These are phyloP conservation scores for Balakata baccata DNA, from an alignment of 345 rosid species.

Conservation along the genomic window DNA sequence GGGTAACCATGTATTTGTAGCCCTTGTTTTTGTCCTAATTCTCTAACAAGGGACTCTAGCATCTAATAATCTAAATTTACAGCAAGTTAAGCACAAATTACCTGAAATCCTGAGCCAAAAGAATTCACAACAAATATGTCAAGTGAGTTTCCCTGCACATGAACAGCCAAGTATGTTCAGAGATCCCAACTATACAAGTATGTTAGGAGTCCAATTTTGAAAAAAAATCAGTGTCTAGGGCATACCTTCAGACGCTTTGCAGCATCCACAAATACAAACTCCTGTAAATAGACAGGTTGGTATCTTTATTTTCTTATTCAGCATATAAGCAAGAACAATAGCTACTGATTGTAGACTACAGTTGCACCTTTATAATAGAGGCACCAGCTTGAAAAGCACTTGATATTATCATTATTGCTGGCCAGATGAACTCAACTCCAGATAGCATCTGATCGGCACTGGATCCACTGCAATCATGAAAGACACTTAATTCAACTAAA, in stretches of 20 bases:
- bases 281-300: slow-evolving; percentile 48
- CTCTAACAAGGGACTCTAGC: not conserved
- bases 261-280: slow-evolving; percentile 70
- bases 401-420: slow-evolving; percentile 72
- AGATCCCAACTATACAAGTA: slow-evolving; percentile 14
- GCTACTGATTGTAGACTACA: slow-evolving; percentile 5
- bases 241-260: slow-evolving; percentile 61
- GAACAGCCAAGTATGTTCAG: slow-evolving; percentile 13
- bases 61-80: not conserved
- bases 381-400: slow-evolving; percentile 85
- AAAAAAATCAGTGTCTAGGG: not conserved
- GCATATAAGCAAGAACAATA: slow-evolving; percentile 7
- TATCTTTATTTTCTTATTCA: slow-evolving; percentile 21
- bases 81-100: slow-evolving; percentile 25
- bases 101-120: slow-evolving; percentile 96
- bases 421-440: slow-evolving; percentile 59
- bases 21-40: not conserved
- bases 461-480: slow-evolving; percentile 59
- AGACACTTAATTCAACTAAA: slow-evolving; percentile 1
- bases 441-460: slow-evolving; percentile 55
- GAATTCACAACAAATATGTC: slow-evolving; percentile 93
- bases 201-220: slow-evolving; percentile 3
- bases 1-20: not conserved
- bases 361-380: slow-evolving; percentile 67
- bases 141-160: slow-evolving; percentile 73